A percentile compares a stretch with the other conserved stretches of the same genome.
Conservation (phyloP, 2,329 filamentous ascomycete genomes). For the Trichoderma sp. region DNA sequence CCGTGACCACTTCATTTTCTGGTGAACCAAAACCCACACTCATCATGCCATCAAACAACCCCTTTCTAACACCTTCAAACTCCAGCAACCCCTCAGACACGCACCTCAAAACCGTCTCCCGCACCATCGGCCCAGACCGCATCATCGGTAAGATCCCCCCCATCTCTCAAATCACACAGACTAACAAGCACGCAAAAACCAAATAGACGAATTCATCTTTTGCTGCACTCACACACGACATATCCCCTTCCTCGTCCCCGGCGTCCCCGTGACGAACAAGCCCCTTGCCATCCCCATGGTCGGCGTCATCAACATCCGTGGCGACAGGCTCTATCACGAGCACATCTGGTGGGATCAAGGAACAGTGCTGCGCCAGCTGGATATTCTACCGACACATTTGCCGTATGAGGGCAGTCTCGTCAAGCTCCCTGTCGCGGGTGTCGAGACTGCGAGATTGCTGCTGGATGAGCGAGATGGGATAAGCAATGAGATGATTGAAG, state of each 20-base stretch:
- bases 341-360: slow-evolving; percentile 67
- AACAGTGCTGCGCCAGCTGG: slow-evolving; percentile 56
- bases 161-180: background rate
- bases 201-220: slow-evolving; percentile 61
- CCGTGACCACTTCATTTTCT: slow-evolving; percentile 67
- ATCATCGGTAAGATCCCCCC: slow-evolving; percentile 43
- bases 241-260: slow-evolving; percentile 39
- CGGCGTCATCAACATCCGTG: slow-evolving; percentile 60
- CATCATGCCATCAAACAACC: background rate
- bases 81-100: slow-evolving; percentile 63
- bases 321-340: slow-evolving; percentile 61
- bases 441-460: slow-evolving; percentile 19
- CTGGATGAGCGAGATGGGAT: slow-evolving; percentile 17
- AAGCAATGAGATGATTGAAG: slow-evolving; percentile 29
- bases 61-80: background rate
- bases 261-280: slow-evolving; percentile 50
- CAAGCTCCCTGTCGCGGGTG: slow-evolving; percentile 20
- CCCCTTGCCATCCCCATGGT: slow-evolving; percentile 56
- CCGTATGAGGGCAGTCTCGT: slow-evolving; percentile 43
- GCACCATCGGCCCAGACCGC: slow-evolving; percentile 67
- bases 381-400: slow-evolving; percentile 54
- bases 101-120: slow-evolving; percentile 61
- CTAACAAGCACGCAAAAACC: background rate
- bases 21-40: background rate
- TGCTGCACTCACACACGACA: slow-evolving; percentile 51